Base-by-base conservation (phyloP, 192 early-diverging fungal species). In the Gamsiella multidivaricata region DNA sequence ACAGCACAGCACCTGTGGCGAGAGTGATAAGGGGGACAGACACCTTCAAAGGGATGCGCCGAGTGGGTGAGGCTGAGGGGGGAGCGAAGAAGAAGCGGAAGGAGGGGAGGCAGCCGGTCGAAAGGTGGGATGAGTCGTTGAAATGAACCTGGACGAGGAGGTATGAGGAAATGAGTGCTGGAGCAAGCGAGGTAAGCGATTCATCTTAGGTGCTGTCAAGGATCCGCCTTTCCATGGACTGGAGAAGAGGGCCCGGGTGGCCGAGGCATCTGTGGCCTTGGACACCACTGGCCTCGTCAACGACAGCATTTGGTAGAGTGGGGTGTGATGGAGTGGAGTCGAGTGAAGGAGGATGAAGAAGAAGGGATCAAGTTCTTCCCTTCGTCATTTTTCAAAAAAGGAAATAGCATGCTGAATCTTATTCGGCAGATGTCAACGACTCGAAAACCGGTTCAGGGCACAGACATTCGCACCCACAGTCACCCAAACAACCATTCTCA, bases 31-130 rank as follows among this genome's bases (percentile, higher is more conserved):
- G 2, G 9, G 69, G 58, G 5, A 70, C n/a, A 18, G 53, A 36
- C 4, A 70, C 36, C 42, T 62, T 70, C 3, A 50, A 33, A 34
- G 69, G 69, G 26, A 61, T 36, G 7, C 69, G 51, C 7, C 59
- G 69, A 17, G 29, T 14, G 14, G 10, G 58, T 49, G 5, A 12
- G 60, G 15, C 8, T 34, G 29, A 32, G 33, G 28, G 34, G 18
- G 9, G 55, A 34, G 28, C 25, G 18, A n/a, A 31, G 46, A 17
- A 26, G 46, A 15, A 20, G 57, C 33, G 12, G 20, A 14, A 29
- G 33, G 12, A n/a, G n/a, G n/a, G n/a, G n/a, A n/a, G n/a, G n/a
- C n/a, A n/a, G n/a, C n/a, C n/a, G n/a, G n/a, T n/a, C n/a, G n/a
- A n/a, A n/a, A n/a, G n/a, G n/a, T n/a, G n/a, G n/a, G n/a, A n/a